Percentiles rank a stretch among this genome's conserved stretches.
Evolutionary conservation across 2,329 filamentous ascomycete species (phyloP).

Genomic region (Karstenula rhodostoma): DNA sequence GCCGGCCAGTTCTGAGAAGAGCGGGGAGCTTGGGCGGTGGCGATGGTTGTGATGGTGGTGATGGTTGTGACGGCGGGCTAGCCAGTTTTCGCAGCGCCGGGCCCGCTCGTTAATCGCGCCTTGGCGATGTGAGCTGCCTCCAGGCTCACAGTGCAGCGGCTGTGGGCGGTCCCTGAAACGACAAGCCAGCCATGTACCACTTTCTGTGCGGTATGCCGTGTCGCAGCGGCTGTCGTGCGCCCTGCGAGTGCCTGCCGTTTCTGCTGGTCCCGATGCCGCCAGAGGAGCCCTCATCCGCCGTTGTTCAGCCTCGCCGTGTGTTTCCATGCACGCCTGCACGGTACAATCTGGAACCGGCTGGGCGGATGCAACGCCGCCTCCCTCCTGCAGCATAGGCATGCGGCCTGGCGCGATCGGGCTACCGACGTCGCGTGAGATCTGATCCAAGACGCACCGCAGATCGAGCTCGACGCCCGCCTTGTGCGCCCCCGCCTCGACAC

Average conservation of each 20-base stretch:
- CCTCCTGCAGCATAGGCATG: slow-evolving; percentile 29
- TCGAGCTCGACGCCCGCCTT: slow-evolving; percentile 33
- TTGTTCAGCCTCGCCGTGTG: neutral
- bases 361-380: slow-evolving; percentile 36
- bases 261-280: too few species aligned
- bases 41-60: too few species aligned
- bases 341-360: slow-evolving; percentile 30
- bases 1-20: slow-evolving; percentile 10
- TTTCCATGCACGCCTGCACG: neutral
- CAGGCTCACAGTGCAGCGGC: too few species aligned
- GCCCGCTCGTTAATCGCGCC: neutral
- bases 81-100: neutral
- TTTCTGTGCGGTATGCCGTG: neutral
- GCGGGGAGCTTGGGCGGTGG: slow-evolving; percentile 9
- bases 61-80: slow-evolving; percentile 1
- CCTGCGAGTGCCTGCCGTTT: too few species aligned
- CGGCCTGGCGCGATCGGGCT: slow-evolving; percentile 28
- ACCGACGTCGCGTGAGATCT: slow-evolving; percentile 39
- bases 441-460: slow-evolving; percentile 35
- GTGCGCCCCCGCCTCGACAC: slow-evolving; percentile 11
- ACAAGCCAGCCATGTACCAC: neutral
- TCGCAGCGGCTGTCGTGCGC: neutral
- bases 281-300: too few species aligned
- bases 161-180: neutral
- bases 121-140: too few species aligned